These are phyloP conservation scores for Penicillium sp. DNA, from an alignment of 2,329 filamentous ascomycete species.

Conservation along the genomic window DNA sequence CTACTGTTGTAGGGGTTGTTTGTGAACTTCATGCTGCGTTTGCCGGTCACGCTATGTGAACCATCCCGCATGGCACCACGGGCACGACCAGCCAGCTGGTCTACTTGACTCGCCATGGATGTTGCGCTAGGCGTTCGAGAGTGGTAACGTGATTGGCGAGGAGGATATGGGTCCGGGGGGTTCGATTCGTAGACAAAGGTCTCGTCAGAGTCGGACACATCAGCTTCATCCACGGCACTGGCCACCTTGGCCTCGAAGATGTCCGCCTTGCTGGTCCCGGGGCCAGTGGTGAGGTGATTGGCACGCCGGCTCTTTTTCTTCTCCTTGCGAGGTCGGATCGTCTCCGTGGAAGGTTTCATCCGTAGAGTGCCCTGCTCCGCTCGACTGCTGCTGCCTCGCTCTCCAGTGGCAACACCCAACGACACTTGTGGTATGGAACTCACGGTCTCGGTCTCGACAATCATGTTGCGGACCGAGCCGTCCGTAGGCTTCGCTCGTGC, in stretches of 20 bases:
- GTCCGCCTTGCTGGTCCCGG: conserved; percentile 92
- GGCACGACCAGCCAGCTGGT: conserved; percentile 58
- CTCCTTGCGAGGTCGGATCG: conserved; percentile 91
- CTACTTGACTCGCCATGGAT: conserved; percentile 65
- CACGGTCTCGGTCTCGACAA: conserved; percentile 95
- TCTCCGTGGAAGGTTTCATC: conserved; percentile 90
- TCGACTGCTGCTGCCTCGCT: conserved; percentile 63
- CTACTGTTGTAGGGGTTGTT: conserved; percentile 74
- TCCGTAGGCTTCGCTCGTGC: conserved; percentile 73
- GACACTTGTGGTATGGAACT: conserved; percentile 85
- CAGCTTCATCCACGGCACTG: conserved; percentile 91
- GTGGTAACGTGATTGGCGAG: conserved; percentile 76
- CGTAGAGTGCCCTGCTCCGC: conserved; percentile 75
- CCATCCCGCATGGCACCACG: conserved; percentile 72
- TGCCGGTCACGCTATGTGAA: conserved; percentile 69
- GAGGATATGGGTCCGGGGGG: conserved; percentile 66
- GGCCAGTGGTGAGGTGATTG: conserved; percentile 53
- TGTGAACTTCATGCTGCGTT: conserved; percentile 96
- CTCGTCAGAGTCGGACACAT: conserved; percentile 96
- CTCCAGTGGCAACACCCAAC: conserved; percentile 66
- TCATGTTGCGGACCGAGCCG: conserved; percentile 87
- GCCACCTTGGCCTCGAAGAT: conserved; percentile 98
- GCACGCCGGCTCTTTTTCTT: conserved; percentile 85
- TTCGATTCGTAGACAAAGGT: conserved; percentile 99
- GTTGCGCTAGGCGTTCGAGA: conserved; percentile 94